Conservation (phyloP, 2,329 filamentous ascomycete genomes). For the Colletotrichum lentis region DNA sequence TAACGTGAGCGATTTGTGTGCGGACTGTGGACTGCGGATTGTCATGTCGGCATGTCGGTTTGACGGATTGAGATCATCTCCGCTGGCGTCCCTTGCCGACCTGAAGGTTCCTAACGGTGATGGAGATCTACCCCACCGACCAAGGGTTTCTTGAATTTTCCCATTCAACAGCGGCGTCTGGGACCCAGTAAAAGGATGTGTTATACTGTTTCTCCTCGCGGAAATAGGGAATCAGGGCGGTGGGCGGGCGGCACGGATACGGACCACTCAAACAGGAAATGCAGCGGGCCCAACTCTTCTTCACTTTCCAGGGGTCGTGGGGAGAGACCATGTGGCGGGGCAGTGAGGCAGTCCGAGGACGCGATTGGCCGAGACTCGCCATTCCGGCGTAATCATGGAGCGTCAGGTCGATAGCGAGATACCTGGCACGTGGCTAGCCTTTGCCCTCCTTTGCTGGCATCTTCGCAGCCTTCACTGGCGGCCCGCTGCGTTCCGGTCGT, state of each 20-base stretch:
- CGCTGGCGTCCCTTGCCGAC: conserved; percentile 21
- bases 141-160: conserved; percentile 16
- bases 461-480: background rate
- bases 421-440: conserved; percentile 26
- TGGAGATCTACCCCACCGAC: conserved; percentile 27
- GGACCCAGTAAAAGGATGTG: conserved; percentile 6
- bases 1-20: conserved; percentile 4
- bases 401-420: conserved; percentile 22
- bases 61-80: conserved; percentile 36
- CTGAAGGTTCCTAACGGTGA: conserved; percentile 28
- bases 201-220: too few relatives aligned
- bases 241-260: conserved; percentile 12
- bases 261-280: conserved; percentile 9
- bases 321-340: conserved; percentile 35
- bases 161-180: background rate
- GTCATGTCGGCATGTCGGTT: conserved; percentile 25
- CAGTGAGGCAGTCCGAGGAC: conserved; percentile 14
- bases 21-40: background rate
- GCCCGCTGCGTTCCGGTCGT: background rate
- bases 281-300: conserved; percentile 1
- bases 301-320: conserved; percentile 24
- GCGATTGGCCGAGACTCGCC: conserved; percentile 18
- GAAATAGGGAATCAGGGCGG: conserved; percentile 13
- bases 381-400: conserved; percentile 22
- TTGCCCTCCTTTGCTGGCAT: conserved; percentile 11